These are phyloP conservation scores for Populus hybrid DNA, from an alignment of 441 rosid genomes.

Conservation along the genomic window DNA sequence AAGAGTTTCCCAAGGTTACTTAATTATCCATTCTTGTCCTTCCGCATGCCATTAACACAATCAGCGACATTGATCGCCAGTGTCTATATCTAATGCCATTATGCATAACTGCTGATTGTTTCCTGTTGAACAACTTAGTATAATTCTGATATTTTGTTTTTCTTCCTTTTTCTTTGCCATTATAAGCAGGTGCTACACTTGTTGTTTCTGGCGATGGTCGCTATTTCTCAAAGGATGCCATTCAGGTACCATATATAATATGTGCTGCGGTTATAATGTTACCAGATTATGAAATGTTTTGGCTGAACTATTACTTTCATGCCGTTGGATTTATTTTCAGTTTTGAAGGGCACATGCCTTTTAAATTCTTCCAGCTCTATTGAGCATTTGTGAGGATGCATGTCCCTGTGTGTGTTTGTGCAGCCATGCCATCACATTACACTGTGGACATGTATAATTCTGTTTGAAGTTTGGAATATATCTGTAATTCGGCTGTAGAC, in stretches of 20 bases:
- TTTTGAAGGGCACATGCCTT: background rate
- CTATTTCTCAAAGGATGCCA: slow-evolving; percentile 85
- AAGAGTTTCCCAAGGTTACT: background rate
- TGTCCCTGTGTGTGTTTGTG: background rate
- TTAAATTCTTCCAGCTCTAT: background rate
- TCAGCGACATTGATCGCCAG: background rate
- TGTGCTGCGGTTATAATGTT: background rate
- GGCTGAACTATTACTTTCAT: background rate
- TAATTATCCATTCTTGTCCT: background rate
- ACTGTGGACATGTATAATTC: background rate
- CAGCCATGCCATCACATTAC: background rate
- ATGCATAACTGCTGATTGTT: background rate
- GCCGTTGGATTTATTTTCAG: slow-evolving; percentile 1
- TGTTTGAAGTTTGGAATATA: background rate
- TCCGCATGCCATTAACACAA: background rate
- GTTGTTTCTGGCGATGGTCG: slow-evolving; percentile 99
- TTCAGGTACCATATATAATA: slow-evolving; percentile 57
- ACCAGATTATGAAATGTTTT: background rate
- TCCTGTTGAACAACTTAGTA: background rate
- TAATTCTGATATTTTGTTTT: background rate
- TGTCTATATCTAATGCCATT: background rate
- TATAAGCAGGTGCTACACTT: slow-evolving; percentile 78
- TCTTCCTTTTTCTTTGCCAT: background rate
- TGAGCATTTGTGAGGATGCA: background rate
- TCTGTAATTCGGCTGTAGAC: background rate